Evolutionary conservation across 2,329 filamentous ascomycete genomes (phyloP).

Genomic region (Myriosclerotinia scirpicola): DNA sequence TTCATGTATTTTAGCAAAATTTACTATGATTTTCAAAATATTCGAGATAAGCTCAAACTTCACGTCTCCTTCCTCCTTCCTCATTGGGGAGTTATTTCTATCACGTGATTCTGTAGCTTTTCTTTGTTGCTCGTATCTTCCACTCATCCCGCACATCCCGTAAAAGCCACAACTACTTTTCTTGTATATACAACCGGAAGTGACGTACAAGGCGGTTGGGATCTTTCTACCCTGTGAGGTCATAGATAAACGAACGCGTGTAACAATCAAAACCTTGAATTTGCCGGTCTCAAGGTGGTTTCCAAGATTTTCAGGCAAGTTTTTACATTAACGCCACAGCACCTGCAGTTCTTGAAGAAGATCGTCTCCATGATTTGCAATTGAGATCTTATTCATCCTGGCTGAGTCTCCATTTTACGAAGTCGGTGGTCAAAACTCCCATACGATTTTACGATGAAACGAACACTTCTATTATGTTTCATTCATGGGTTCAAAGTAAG

Average conservation of each 20-base stretch:
- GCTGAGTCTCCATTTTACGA: not conserved
- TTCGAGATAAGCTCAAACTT: not conserved
- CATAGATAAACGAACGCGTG: not conserved
- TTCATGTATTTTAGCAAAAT: slow-evolving; percentile 18
- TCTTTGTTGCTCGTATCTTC: not conserved
- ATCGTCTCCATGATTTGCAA: slow-evolving; percentile 13
- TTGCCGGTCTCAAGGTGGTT: not conserved
- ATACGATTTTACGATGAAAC: slow-evolving; percentile 45
- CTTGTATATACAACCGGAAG: not conserved
- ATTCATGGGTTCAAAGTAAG: slow-evolving; percentile 67
- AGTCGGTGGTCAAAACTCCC: not conserved
- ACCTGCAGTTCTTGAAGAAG: not conserved
- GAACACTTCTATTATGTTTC: slow-evolving; percentile 68
- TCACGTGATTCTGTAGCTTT: too few relatives aligned
- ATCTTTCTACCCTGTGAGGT: slow-evolving; percentile 4
- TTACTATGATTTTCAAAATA: slow-evolving; percentile 1
- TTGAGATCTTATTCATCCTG: not conserved
- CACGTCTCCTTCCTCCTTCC: too few relatives aligned
- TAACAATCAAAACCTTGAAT: slow-evolving; percentile 16
- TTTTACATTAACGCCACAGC: not conserved
- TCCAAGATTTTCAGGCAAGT: not conserved
- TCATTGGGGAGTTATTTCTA: too few relatives aligned
- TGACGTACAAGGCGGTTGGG: slow-evolving; percentile 18
- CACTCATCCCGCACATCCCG: not conserved
- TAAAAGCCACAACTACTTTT: not conserved